These are phyloP conservation scores for Tylopilus sp. DNA, from an alignment of 768 basidiomycete species.

Conservation along the genomic window DNA sequence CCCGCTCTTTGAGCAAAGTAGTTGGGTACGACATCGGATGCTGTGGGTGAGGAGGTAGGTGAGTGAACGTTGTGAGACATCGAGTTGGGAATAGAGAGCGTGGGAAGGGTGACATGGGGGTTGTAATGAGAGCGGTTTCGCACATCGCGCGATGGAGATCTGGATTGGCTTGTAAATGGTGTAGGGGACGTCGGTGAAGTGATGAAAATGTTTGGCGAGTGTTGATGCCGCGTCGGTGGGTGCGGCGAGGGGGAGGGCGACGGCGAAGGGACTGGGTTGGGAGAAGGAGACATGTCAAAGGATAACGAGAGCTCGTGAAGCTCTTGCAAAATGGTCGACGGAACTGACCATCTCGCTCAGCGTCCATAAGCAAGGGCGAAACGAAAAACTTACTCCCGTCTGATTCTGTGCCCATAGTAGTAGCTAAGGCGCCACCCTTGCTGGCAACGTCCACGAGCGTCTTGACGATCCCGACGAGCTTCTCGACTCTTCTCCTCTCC, in stretches of 20 bases:
- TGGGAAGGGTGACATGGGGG: constrained; percentile 9
- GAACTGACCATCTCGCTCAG: constrained; percentile 15
- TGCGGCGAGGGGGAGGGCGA: constrained; percentile 29
- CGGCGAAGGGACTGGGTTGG: constrained; percentile 20
- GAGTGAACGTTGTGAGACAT: constrained; percentile 16
- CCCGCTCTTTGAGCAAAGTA: constrained; percentile 9
- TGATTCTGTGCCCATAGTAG: not conserved
- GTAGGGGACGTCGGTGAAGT: constrained; percentile 57
- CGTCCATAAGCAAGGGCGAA: not conserved
- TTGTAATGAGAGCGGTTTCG: constrained; percentile 7
- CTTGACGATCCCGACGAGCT: constrained; percentile 55
- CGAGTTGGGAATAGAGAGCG: constrained; percentile 9
- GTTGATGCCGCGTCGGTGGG: constrained; percentile 8
- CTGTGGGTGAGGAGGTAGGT: constrained; percentile 29
- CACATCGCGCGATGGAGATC: constrained; percentile 20
- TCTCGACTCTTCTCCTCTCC: constrained; percentile 62
- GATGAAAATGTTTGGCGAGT: constrained; percentile 67
- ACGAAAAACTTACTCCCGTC: constrained; percentile 13
- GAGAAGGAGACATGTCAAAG: constrained; percentile 20
- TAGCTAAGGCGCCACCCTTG: constrained; percentile 28
- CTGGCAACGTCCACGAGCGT: constrained; percentile 61
- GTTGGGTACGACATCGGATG: constrained; percentile 15
- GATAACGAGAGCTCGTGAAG: constrained; percentile 27
- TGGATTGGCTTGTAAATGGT: constrained; percentile 18
- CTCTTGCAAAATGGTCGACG: constrained; percentile 22